phyloP scores from a whole-genome alignment of 2,329 filamentous ascomycete genomes.

The Fusarium algeriense region DNA sequence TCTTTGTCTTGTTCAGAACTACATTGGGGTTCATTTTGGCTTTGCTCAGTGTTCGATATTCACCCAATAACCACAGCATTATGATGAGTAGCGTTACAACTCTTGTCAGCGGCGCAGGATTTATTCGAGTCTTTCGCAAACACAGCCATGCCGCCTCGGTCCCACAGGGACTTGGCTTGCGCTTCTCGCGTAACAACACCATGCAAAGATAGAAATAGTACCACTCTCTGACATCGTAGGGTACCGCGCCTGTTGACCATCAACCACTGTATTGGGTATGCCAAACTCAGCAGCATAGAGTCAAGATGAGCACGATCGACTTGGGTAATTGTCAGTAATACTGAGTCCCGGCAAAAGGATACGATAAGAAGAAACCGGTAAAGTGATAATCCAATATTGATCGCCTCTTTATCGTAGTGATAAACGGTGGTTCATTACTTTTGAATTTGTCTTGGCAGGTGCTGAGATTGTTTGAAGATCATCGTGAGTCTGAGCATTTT shows the following conservation, averaged over 20 bases:
- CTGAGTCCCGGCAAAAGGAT: slow-evolving; percentile 13
- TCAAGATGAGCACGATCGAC: slow-evolving; percentile 13
- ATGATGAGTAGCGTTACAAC: not conserved
- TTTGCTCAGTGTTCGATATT: not conserved
- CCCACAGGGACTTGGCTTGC: slow-evolving; percentile 36
- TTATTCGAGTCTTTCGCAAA: slow-evolving; percentile 31
- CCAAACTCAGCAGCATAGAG: not conserved
- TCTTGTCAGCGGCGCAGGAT: slow-evolving; percentile 20
- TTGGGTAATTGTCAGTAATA: slow-evolving; percentile 4
- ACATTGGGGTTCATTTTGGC: not conserved
- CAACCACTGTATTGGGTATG: slow-evolving; percentile 3
- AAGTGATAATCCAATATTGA: slow-evolving; percentile 7
- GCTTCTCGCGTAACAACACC: slow-evolving; percentile 35
- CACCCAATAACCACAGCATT: not conserved
- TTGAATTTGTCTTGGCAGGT: slow-evolving; percentile 39
- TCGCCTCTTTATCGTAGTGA: slow-evolving; percentile 25
- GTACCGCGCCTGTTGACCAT: slow-evolving; percentile 6
- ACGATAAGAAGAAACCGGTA: slow-evolving; percentile 18
- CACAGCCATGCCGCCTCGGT: slow-evolving; percentile 36
- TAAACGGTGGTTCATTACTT: slow-evolving; percentile 14
- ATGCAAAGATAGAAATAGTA: slow-evolving; percentile 22
- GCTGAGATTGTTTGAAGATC: slow-evolving; percentile 41
- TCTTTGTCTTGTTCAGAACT: not conserved
- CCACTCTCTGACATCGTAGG: slow-evolving; percentile 31
- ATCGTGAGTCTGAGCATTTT: slow-evolving; percentile 40